Conservation (phyloP, 1,284 basidiomycete species). For the Marasmius fiardii region DNA sequence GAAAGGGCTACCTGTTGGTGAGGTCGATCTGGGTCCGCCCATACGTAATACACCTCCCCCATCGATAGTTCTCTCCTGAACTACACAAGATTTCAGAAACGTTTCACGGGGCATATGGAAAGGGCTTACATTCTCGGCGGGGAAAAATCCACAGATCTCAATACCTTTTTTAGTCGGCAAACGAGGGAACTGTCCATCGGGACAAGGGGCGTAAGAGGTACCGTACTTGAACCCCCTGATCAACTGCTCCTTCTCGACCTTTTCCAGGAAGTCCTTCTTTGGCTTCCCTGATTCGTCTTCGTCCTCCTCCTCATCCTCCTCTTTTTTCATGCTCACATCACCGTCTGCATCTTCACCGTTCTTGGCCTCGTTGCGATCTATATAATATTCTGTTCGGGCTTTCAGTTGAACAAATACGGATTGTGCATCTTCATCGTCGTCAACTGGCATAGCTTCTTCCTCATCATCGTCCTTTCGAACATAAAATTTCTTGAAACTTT, state of each 20-base stretch:
- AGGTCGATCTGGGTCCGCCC: constrained; percentile 68
- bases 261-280: constrained; percentile 32
- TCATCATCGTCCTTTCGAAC: constrained; percentile 30
- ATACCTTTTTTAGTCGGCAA: constrained; percentile 78
- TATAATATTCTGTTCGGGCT: constrained; percentile 55
- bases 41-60: constrained; percentile 87
- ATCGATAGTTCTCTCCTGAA: constrained; percentile 80
- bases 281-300: constrained; percentile 26
- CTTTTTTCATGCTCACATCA: constrained; percentile 29
- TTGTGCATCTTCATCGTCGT: constrained; percentile 30
- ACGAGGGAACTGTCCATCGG: constrained; percentile 74
- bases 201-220: constrained; percentile 82
- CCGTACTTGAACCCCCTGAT: constrained; percentile 91
- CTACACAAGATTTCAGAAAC: constrained; percentile 32
- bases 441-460: constrained; percentile 25
- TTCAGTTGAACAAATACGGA: constrained; percentile 50
- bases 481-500: constrained; percentile 81
- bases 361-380: constrained; percentile 45
- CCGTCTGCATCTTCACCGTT: constrained; percentile 37
- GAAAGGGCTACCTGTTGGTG: constrained; percentile 83
- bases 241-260: constrained; percentile 72
- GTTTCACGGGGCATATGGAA: constrained; percentile 1
- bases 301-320: constrained; percentile 37
- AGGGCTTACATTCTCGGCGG: constrained; percentile 51
- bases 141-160: constrained; percentile 86